Conservation (phyloP, 345 rosid genomes). For the Citrus sp. region DNA sequence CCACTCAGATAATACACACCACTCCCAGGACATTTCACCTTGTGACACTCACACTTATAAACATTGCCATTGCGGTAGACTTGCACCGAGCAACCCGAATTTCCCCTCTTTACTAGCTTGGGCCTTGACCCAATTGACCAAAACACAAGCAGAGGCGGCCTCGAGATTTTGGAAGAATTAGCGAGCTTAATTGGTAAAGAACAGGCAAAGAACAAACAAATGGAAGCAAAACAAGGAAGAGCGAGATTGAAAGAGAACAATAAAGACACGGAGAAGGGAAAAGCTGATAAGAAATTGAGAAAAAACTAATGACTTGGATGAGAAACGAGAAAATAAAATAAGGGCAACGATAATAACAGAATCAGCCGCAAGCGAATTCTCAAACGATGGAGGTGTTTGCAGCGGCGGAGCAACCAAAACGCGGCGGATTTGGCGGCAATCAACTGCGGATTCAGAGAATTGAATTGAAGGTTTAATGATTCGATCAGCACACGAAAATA, state of each 20-base stretch:
- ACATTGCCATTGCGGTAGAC: constrained; percentile 82
- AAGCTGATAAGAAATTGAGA: constrained; percentile 75
- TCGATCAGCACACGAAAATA: no score
- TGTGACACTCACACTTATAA: constrained; percentile 80
- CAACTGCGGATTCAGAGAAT: constrained; percentile 19
- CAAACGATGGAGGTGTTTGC: constrained; percentile 41
- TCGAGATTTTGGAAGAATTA: constrained; percentile 22
- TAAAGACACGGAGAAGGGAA: constrained; percentile 30
- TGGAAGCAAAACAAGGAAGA: constrained; percentile 73
- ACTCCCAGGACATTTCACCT: constrained; percentile 69
- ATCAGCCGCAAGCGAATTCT: constrained; percentile 59
- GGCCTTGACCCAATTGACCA: constrained; percentile 90
- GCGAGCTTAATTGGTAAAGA: constrained; percentile 71
- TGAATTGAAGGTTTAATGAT: constrained; percentile 30
- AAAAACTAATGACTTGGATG: constrained; percentile 75
- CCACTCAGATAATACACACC: constrained; percentile 74
- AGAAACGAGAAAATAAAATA: constrained; percentile 71
- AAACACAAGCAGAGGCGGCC: constrained; percentile 61
- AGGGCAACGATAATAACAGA: constrained; percentile 63
- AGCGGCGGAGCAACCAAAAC: constrained; percentile 12
- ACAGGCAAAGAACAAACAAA: constrained; percentile 70
- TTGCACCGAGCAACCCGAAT: constrained; percentile 86
- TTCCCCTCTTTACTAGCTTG: constrained; percentile 50
- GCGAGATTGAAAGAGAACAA: constrained; percentile 72
- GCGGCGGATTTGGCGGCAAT: constrained; percentile 38